Evolutionary conservation across 163 green algal genomes (phyloP).

Genomic region (Chloroidium sp.): DNA sequence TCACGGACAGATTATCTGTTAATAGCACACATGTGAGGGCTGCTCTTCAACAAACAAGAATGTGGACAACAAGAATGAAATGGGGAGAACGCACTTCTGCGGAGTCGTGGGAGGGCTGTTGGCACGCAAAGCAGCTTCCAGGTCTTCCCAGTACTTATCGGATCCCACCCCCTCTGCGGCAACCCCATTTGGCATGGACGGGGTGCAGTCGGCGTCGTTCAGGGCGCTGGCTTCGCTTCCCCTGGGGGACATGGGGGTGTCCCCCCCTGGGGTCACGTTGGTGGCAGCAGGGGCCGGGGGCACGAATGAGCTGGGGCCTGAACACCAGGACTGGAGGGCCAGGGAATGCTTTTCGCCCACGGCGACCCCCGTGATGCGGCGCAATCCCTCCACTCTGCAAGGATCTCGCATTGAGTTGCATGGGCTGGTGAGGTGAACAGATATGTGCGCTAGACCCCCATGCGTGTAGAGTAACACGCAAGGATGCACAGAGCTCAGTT

Average conservation of each 20-base stretch:
- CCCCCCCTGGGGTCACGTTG: background rate
- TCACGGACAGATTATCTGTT: too few species aligned
- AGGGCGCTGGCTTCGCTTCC: background rate
- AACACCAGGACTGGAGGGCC: constrained; percentile 47
- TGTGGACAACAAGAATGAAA: too few species aligned
- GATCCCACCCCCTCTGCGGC: background rate
- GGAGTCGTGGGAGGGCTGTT: background rate
- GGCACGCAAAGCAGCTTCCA: background rate
- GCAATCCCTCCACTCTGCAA: constrained; percentile 49
- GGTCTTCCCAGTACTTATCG: background rate
- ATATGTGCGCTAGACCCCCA: too few species aligned
- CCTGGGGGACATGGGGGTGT: background rate
- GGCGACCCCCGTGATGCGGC: constrained; percentile 37
- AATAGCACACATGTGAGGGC: too few species aligned
- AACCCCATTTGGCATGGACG: too few species aligned
- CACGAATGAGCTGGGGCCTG: background rate
- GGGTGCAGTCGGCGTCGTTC: background rate
- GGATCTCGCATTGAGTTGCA: background rate
- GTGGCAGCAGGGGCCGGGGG: background rate
- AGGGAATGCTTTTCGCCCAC: constrained; percentile 86
- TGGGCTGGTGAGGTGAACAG: too few species aligned
- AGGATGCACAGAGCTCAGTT: too few species aligned
- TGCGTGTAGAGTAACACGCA: too few species aligned
- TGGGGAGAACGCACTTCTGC: background rate
- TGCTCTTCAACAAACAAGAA: too few species aligned